Percentiles rank a stretch among this genome's conserved stretches.
Conservation (phyloP, 78 protist genomes). For the Protostelium mycophagum region DNA sequence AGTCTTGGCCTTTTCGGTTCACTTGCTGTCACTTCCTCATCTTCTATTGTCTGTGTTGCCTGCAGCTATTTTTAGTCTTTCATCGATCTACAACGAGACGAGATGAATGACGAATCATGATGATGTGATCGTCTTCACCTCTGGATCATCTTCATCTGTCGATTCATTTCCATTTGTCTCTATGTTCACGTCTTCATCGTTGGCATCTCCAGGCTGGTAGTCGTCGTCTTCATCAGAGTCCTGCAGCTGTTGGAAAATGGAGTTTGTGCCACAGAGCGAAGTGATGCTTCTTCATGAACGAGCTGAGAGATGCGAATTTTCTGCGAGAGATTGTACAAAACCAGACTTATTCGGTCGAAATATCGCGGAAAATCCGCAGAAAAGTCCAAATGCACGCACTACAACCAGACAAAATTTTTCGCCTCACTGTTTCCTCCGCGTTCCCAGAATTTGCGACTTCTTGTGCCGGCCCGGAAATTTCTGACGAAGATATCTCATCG, state of each 20-base stretch:
- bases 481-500: not conserved
- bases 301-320: too few species aligned
- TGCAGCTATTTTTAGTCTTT: not conserved
- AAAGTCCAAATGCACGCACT: not conserved
- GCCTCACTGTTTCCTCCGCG: not conserved
- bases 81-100: not conserved
- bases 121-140: not conserved
- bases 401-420: not conserved
- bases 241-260: not conserved
- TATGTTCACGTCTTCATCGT: not conserved
- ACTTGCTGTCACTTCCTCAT: not conserved
- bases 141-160: too few species aligned
- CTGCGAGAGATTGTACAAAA: too few species aligned
- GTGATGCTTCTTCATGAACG: too few species aligned
- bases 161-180: not conserved
- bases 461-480: not conserved
- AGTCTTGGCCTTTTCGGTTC: too few species aligned
- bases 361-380: not conserved
- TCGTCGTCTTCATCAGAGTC: not conserved
- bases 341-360: too few species aligned
- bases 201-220: not conserved
- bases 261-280: too few species aligned
- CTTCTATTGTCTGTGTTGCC: not conserved
- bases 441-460: not conserved
- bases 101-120: not conserved